A percentile compares a stretch with the other conserved stretches of the same genome.
phyloP scores from a whole-genome alignment of 1,284 basidiomycete species.

The Ganoderma multipileum region DNA sequence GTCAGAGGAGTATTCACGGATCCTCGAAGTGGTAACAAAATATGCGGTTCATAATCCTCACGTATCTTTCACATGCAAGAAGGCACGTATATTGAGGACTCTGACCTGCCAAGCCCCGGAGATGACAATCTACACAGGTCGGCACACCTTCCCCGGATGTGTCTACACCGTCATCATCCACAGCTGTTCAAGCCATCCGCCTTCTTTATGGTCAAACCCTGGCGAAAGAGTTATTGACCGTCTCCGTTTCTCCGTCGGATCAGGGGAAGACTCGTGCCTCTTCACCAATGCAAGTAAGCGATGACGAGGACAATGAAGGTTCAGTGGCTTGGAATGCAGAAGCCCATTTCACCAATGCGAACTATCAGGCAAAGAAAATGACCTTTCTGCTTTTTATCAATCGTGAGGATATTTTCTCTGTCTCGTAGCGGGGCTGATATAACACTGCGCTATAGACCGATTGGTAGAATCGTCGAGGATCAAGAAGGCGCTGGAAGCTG shows the following conservation, averaged over 20 bases:
- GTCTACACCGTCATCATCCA: slow-evolving; percentile 79
- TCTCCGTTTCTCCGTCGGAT: slow-evolving; percentile 48
- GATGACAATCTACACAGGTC: slow-evolving; percentile 51
- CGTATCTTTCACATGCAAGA: slow-evolving; percentile 91
- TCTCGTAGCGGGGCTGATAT: slow-evolving; percentile 1
- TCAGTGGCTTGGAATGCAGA: slow-evolving; percentile 66
- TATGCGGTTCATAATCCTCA: slow-evolving; percentile 94
- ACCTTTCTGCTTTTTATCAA: slow-evolving; percentile 97
- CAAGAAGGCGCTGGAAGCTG: slow-evolving; percentile 87
- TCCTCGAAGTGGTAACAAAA: slow-evolving; percentile 92
- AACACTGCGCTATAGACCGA: slow-evolving; percentile 66
- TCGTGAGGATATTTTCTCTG: slow-evolving; percentile 58
- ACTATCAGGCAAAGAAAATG: slow-evolving; percentile 89
- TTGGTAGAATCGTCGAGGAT: slow-evolving; percentile 91
- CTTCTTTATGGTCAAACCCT: slow-evolving; percentile 85
- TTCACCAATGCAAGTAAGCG: slow-evolving; percentile 27
- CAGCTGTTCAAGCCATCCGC: slow-evolving; percentile 77
- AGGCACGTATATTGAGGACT: slow-evolving; percentile 54
- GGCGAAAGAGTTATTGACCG: slow-evolving; percentile 81
- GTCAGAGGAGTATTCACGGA: slow-evolving; percentile 93
- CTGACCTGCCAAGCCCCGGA: neutral
- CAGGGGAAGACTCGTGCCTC: slow-evolving; percentile 10
- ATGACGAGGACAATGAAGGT: slow-evolving; percentile 37
- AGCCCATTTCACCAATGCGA: slow-evolving; percentile 86
- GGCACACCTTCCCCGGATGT: slow-evolving; percentile 82